These are phyloP conservation scores for Fusarium illudens DNA, from an alignment of 2,329 filamentous ascomycete genomes.

Conservation along the genomic window DNA sequence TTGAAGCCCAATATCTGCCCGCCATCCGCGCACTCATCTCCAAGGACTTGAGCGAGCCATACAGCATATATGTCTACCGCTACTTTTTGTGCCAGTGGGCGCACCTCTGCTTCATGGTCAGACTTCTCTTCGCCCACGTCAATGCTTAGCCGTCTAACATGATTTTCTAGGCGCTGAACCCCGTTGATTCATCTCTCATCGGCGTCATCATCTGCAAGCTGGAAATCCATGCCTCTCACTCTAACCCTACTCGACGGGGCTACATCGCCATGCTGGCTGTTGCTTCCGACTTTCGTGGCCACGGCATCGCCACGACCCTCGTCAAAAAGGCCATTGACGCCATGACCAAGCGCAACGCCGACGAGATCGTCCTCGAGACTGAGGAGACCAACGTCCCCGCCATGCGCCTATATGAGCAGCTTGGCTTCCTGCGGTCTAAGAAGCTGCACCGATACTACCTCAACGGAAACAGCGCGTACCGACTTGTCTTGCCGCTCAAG, in stretches of 20 bases:
- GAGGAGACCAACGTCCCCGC: constrained; percentile 92
- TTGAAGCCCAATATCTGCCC: constrained; percentile 74
- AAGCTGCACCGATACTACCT: constrained; percentile 94
- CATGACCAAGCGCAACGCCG: constrained; percentile 84
- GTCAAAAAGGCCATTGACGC: constrained; percentile 91
- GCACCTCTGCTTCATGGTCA: constrained; percentile 93
- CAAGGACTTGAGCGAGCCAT: constrained; percentile 95
- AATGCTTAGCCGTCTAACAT: constrained; percentile 20
- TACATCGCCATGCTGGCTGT: constrained; percentile 99
- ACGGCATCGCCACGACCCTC: constrained; percentile 86
- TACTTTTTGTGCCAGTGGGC: constrained; percentile 99
- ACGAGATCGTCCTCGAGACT: constrained; percentile 95
- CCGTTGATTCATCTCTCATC: constrained; percentile 71
- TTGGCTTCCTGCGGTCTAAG: constrained; percentile 93
- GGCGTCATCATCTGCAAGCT: constrained; percentile 96
- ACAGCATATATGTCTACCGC: constrained; percentile 98
- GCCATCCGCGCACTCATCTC: constrained; percentile 93
- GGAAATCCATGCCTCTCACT: constrained; percentile 86
- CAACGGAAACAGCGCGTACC: constrained; percentile 94
- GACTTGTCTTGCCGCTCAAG: constrained; percentile 83
- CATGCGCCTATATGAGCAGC: constrained; percentile 89
- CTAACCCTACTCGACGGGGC: constrained; percentile 76
- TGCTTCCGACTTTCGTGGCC: constrained; percentile 77
- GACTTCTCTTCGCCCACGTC: constrained; percentile 6
- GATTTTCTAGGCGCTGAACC: constrained; percentile 63